Evolutionary conservation across 176 grass and related monocot genomes (phyloP).

Genomic region (Phoenix dactylifera): DNA sequence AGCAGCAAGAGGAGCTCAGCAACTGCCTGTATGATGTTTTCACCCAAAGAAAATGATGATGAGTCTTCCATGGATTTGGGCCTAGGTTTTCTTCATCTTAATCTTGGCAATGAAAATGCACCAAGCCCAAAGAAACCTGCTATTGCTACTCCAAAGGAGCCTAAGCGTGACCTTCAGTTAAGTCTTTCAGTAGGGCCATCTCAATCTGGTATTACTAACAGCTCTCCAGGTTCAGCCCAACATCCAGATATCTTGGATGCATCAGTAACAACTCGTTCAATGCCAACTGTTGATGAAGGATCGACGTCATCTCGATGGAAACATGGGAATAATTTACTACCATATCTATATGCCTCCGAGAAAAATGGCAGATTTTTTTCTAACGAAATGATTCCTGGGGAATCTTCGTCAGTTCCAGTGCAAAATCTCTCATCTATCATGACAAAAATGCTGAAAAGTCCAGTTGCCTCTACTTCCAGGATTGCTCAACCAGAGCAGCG

Average conservation of each 20-base stretch:
- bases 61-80: slow-evolving; percentile 56
- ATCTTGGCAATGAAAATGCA: slow-evolving; percentile 46
- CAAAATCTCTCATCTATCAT: slow-evolving; percentile 18
- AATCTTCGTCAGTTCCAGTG: slow-evolving; percentile 12
- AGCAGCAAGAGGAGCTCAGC: slow-evolving; percentile 56
- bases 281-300: slow-evolving; percentile 70
- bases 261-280: slow-evolving; percentile 23
- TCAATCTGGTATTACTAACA: slow-evolving; percentile 51
- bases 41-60: slow-evolving; percentile 45
- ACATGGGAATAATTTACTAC: slow-evolving; percentile 43
- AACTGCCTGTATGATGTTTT: slow-evolving; percentile 47
- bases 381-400: slow-evolving; percentile 8
- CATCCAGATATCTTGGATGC: slow-evolving; percentile 23
- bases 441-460: slow-evolving; percentile 24
- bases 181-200: slow-evolving; percentile 51
- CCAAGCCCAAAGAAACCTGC: slow-evolving; percentile 27
- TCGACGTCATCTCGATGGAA: slow-evolving; percentile 70
- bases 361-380: slow-evolving; percentile 18
- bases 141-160: slow-evolving; percentile 30
- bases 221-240: slow-evolving; percentile 9
- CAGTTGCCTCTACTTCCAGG: slow-evolving; percentile 32
- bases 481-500: slow-evolving; percentile 29
- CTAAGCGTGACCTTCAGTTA: slow-evolving; percentile 55
- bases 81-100: slow-evolving; percentile 53
- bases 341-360: slow-evolving; percentile 35